A percentile compares a stretch with the other conserved stretches of the same genome.
phyloP scores from a whole-genome alignment of 2,329 filamentous ascomycete genomes.

The Ophiostoma sp. region DNA sequence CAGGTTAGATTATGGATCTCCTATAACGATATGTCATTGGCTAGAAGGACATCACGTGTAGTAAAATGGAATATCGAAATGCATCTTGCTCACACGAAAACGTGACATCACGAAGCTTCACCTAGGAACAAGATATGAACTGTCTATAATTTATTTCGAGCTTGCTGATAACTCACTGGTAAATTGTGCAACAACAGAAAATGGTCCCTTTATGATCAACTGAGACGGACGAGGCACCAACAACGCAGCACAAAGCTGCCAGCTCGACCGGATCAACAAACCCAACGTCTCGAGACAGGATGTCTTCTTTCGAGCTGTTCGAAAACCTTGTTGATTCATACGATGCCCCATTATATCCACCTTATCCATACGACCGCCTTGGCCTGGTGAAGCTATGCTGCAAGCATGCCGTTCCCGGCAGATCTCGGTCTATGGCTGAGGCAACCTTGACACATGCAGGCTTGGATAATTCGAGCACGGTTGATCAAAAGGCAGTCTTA shows the following conservation, averaged over 20 bases:
- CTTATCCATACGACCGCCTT: not conserved
- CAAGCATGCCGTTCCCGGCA: not conserved
- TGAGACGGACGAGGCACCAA: not conserved
- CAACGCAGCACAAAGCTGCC: not conserved
- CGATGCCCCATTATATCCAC: not conserved
- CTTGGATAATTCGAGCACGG: not conserved
- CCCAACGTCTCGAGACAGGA: not conserved
- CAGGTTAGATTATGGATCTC: not conserved
- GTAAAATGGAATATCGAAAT: not conserved
- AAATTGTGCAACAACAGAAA: not conserved
- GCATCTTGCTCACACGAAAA: not conserved
- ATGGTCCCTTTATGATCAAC: not conserved
- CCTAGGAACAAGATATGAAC: not conserved
- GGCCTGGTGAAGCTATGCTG: constrained; percentile 1
- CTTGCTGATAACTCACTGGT: not conserved
- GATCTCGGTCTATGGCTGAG: not conserved
- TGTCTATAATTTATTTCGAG: not conserved
- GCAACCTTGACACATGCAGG: not conserved
- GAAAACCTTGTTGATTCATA: not conserved
- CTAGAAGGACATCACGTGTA: not conserved
- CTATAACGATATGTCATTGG: not conserved
- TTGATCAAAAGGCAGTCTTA: not conserved
- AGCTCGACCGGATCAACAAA: not conserved
- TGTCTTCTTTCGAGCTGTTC: not conserved
- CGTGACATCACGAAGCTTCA: not conserved